These are phyloP conservation scores for Mortierella sp. DNA, from an alignment of 371 early-diverging fungal genomes.

Conservation along the genomic window DNA sequence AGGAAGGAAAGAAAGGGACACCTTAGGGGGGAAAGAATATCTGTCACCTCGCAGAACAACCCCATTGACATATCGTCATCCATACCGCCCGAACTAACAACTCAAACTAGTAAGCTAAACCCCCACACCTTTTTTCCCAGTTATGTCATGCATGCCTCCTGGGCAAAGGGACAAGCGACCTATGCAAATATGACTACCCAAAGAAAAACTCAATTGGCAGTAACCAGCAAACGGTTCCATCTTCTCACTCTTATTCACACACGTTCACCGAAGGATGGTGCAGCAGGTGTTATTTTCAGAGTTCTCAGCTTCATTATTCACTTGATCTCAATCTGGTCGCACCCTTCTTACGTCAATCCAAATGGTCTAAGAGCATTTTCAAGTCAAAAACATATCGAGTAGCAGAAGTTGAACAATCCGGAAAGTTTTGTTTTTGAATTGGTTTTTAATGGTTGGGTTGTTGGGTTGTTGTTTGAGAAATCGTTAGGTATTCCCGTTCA, in stretches of 20 bases:
- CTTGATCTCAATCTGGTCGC: background rate
- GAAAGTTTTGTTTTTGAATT: background rate
- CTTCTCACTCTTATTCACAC: background rate
- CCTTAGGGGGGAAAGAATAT: background rate
- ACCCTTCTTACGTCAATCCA: background rate
- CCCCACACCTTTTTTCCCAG: background rate
- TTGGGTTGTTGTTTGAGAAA: background rate
- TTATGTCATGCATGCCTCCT: background rate
- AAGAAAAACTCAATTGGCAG: background rate
- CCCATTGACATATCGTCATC: background rate
- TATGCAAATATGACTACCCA: background rate
- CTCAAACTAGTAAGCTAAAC: background rate
- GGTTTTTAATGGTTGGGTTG: background rate
- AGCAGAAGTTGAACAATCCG: background rate
- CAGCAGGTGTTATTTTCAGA: background rate
- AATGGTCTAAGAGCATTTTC: background rate
- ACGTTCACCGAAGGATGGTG: background rate
- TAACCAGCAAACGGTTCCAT: background rate
- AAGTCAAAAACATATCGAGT: background rate
- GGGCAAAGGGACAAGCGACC: background rate
- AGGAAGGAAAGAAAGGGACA: background rate
- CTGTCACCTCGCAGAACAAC: background rate
- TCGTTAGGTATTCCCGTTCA: slow-evolving; percentile 1
- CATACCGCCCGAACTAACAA: background rate
- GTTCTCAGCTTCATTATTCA: background rate